These are phyloP conservation scores for Trypanosomatidae sp. DNA, from an alignment of 208 protist genomes.

Conservation along the genomic window DNA sequence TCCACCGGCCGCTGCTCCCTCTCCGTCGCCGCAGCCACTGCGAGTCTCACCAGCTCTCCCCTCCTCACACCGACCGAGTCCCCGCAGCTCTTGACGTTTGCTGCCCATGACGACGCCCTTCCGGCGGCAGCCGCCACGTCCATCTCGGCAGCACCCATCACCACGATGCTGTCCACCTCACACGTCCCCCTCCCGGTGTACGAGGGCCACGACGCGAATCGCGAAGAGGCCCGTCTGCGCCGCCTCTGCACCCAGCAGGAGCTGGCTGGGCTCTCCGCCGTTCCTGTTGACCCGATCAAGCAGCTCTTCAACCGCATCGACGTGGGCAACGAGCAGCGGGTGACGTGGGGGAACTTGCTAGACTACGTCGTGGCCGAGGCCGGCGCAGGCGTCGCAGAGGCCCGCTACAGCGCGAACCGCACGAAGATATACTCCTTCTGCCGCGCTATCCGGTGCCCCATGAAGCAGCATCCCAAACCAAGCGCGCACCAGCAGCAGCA, in stretches of 20 bases:
- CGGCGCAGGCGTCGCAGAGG: background rate
- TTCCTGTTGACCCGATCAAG: slow-evolving; percentile 32
- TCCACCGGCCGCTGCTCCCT: too few species aligned
- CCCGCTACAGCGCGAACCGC: slow-evolving; percentile 14
- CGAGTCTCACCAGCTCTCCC: too few species aligned
- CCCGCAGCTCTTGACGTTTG: too few species aligned
- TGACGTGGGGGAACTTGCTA: slow-evolving; percentile 64
- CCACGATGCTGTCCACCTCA: background rate
- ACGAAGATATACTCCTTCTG: slow-evolving; percentile 49
- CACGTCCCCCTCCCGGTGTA: background rate
- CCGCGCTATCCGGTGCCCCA: slow-evolving; percentile 10
- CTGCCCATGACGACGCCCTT: too few species aligned
- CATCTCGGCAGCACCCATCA: too few species aligned
- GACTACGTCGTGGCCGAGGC: slow-evolving; percentile 55
- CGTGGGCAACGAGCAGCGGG: slow-evolving; percentile 32
- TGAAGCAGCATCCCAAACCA: background rate
- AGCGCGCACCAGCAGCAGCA: too few species aligned
- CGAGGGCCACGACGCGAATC: slow-evolving; percentile 9
- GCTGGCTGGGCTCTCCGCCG: slow-evolving; percentile 7
- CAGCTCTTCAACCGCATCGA: slow-evolving; percentile 57
- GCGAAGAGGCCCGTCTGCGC: slow-evolving; percentile 11
- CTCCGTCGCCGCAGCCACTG: too few species aligned
- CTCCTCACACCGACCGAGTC: too few species aligned
- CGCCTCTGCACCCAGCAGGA: slow-evolving; percentile 23
- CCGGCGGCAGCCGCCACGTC: too few species aligned